Percentiles rank a stretch among this genome's conserved stretches.
These are phyloP conservation scores for Penicillium tannophilum DNA, from an alignment of 495 filamentous ascomycete genomes.

Conservation along the genomic window DNA sequence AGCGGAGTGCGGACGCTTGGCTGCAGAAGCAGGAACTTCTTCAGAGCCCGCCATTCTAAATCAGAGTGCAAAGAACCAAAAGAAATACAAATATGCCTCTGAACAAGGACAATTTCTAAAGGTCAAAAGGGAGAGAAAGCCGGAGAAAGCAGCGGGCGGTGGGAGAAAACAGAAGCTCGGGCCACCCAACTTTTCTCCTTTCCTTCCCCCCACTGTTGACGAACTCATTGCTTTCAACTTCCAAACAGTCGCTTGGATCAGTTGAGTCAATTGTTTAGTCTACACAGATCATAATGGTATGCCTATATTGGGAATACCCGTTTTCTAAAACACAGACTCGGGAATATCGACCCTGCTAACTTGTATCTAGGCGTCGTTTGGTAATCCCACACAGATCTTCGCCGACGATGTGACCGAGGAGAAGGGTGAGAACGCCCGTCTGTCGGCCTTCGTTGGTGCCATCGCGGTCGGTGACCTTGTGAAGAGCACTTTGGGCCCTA, in stretches of 20 bases:
- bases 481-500: conserved; percentile 94
- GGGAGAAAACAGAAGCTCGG: conserved; percentile 38
- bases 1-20: conserved; percentile 44
- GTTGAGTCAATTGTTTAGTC: conserved; percentile 26
- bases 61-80: not conserved
- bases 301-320: not conserved
- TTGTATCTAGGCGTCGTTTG: conserved; percentile 50
- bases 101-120: not conserved
- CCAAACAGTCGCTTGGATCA: conserved; percentile 26
- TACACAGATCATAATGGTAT: conserved; percentile 40
- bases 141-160: conserved; percentile 34
- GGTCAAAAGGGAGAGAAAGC: conserved; percentile 13
- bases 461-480: conserved; percentile 97
- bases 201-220: conserved; percentile 34
- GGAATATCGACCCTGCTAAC: conserved; percentile 9
- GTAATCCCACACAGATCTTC: conserved; percentile 97
- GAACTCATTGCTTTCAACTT: conserved; percentile 22
- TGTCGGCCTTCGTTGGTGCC: conserved; percentile 94
- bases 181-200: conserved; percentile 47
- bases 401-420: conserved; percentile 95
- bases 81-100: not conserved
- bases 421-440: conserved; percentile 98
- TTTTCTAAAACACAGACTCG: not conserved
- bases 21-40: conserved; percentile 21
- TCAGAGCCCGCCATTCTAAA: conserved; percentile 35